A percentile compares a stretch with the other conserved stretches of the same genome.
phyloP scores from a whole-genome alignment of 2,329 filamentous ascomycete genomes.

The Ophiostoma piceae region DNA sequence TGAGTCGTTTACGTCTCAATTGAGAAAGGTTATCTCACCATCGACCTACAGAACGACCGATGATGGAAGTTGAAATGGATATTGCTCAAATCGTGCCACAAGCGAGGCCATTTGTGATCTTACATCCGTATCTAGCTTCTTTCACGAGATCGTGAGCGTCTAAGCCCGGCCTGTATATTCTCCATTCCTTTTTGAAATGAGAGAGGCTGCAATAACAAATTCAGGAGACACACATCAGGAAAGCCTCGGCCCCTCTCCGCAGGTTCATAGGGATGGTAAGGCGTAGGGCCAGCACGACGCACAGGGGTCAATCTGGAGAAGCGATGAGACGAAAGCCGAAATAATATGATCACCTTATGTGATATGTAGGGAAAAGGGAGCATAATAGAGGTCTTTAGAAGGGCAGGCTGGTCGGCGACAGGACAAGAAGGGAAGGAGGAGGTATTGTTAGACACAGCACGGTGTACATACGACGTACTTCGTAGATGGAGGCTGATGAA shows the following conservation, averaged over 20 bases:
- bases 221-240: background rate
- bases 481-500: background rate
- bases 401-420: background rate
- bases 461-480: background rate
- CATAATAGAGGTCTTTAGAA: background rate
- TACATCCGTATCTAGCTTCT: background rate
- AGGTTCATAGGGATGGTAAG: background rate
- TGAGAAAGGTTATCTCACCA: background rate
- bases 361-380: background rate
- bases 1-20: background rate
- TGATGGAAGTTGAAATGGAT: background rate
- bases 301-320: background rate
- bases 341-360: background rate
- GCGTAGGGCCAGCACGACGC: conserved; percentile 8
- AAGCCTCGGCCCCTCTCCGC: conserved; percentile 1
- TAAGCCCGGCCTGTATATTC: background rate
- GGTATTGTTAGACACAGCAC: background rate
- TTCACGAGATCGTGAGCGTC: no score
- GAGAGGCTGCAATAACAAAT: background rate
- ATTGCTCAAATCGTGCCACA: background rate
- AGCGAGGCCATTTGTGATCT: background rate
- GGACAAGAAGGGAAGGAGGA: background rate
- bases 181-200: background rate
- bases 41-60: background rate
- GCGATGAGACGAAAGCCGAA: background rate